Conservation (phyloP, 345 rosid genomes). For the Salix exigua region DNA sequence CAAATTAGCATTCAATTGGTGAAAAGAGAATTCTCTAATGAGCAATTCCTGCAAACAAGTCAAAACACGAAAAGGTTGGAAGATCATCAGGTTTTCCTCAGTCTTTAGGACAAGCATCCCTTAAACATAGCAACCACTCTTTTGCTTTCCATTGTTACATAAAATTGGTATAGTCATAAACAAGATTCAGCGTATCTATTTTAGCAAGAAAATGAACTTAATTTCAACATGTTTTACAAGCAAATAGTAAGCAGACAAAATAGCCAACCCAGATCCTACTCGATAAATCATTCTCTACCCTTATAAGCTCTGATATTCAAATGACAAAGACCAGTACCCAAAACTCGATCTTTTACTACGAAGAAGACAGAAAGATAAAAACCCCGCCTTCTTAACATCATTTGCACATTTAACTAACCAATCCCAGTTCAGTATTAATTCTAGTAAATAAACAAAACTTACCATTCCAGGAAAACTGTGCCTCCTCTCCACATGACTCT, state of each 20-base stretch:
- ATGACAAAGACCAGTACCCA: background rate
- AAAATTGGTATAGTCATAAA: no score
- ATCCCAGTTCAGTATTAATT: background rate
- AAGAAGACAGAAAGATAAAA: background rate
- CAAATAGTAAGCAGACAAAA: background rate
- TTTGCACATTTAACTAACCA: background rate
- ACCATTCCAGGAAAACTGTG: constrained; percentile 88
- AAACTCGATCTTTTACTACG: background rate
- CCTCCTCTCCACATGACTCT: constrained; percentile 70
- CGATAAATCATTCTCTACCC: background rate
- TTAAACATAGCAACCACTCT: background rate
- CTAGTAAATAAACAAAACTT: background rate
- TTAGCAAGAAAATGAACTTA: no score
- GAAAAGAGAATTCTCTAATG: constrained; percentile 81
- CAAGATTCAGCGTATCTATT: no score
- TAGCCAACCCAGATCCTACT: background rate
- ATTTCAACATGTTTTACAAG: background rate
- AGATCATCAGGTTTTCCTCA: no score
- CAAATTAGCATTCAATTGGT: constrained; percentile 89
- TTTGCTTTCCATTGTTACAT: no score
- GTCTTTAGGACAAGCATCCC: background rate
- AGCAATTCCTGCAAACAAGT: constrained; percentile 55
- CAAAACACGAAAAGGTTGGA: background rate
- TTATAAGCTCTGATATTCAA: background rate
- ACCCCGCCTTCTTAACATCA: background rate